Evolutionary conservation across 805 yeast genomes (phyloP).

Genomic region (Candida broadrunensis): DNA sequence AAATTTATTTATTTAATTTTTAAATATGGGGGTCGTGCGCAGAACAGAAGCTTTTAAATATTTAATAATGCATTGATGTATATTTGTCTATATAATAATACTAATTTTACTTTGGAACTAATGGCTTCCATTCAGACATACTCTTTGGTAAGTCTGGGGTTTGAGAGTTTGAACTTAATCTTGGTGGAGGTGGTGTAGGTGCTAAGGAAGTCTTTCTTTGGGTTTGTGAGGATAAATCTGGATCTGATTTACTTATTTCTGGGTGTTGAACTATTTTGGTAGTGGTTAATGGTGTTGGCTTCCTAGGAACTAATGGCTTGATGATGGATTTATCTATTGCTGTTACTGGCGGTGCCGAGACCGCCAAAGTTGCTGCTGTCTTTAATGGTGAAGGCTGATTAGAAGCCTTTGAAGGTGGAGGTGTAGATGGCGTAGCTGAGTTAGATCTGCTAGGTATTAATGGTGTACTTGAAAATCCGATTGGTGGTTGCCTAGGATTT

Average conservation of each 20-base stretch:
- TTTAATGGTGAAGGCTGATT: conserved; percentile 12
- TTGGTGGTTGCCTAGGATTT: conserved; percentile 21
- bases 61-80: too few relatives aligned
- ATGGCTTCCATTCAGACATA: conserved; percentile 52
- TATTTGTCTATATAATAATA: too few relatives aligned
- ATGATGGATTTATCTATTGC: conserved; percentile 4
- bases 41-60: too few relatives aligned
- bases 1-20: too few relatives aligned
- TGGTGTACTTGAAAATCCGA: conserved; percentile 37
- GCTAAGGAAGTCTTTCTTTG: conserved; percentile 1
- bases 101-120: conserved; percentile 47
- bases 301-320: conserved; percentile 36
- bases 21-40: too few relatives aligned
- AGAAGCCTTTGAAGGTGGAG: conserved; percentile 7
- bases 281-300: conserved; percentile 27
- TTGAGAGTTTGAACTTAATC: neutral
- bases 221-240: neutral
- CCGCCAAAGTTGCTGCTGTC: conserved; percentile 20
- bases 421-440: conserved; percentile 23
- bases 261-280: conserved; percentile 9
- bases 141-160: conserved; percentile 9
- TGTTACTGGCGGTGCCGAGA: conserved; percentile 19
- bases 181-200: conserved; percentile 15
- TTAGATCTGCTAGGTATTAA: conserved; percentile 35
- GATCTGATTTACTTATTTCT: neutral